Evolutionary conservation across 2,329 filamentous ascomycete species (phyloP).

Genomic region (Paraconiothyrium sp.): DNA sequence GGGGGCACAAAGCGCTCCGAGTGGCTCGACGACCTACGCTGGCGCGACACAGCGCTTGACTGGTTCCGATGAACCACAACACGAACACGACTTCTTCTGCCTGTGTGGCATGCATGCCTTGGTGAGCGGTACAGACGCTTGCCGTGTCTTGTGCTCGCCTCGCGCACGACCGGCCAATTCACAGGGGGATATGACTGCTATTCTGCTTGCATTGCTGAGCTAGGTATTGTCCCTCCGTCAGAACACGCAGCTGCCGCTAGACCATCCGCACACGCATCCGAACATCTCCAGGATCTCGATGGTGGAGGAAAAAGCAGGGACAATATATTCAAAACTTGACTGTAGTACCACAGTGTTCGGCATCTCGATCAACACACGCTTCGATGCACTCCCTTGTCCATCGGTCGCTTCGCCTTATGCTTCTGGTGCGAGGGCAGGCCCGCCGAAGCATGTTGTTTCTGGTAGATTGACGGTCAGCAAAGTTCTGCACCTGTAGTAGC

Average conservation of each 20-base stretch:
- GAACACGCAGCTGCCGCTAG: not conserved
- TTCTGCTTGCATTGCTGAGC: not conserved
- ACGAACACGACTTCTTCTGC: not conserved
- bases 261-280: not conserved
- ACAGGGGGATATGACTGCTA: not conserved
- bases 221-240: not conserved
- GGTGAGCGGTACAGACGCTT: not conserved
- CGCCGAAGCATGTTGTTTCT: slow-evolving; percentile 51
- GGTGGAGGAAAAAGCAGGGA: not conserved
- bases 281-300: not conserved
- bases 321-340: not conserved
- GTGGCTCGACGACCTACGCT: not conserved
- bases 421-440: slow-evolving; percentile 52
- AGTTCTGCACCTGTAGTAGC: not conserved
- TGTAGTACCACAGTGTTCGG: not conserved
- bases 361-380: slow-evolving; percentile 54
- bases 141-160: not conserved
- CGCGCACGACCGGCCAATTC: not conserved
- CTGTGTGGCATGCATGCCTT: not conserved
- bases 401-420: slow-evolving; percentile 57
- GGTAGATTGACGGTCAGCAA: slow-evolving; percentile 2
- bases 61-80: not conserved
- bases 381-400: slow-evolving; percentile 59
- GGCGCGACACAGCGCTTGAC: not conserved
- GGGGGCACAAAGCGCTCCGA: slow-evolving; percentile 14